Conservation (phyloP, 441 rosid species). For the Gossypium schwendimanii region DNA sequence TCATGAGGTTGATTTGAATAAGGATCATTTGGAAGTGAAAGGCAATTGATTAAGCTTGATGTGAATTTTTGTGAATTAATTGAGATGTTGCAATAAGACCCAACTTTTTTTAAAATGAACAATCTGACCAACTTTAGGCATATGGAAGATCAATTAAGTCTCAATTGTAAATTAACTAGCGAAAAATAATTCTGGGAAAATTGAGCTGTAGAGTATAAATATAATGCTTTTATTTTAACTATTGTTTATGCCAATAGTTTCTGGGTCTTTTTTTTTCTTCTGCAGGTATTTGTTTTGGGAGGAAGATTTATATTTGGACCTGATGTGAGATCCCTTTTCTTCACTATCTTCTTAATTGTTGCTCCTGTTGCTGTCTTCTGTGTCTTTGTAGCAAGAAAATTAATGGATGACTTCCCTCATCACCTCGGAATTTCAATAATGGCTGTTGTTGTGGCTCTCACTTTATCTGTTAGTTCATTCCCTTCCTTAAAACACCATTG, state of each 20-base stretch:
- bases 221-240: not conserved
- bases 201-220: not conserved
- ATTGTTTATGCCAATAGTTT: constrained; percentile 5
- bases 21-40: constrained; percentile 1
- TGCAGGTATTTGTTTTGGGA: constrained; percentile 58
- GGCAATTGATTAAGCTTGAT: not conserved
- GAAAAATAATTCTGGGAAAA: not conserved
- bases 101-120: not conserved
- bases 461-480: constrained; percentile 52
- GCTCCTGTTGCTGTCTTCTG: constrained; percentile 69
- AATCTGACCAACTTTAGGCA: not conserved
- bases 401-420: constrained; percentile 60
- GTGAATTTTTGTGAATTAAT: not conserved
- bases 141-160: not conserved
- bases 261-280: constrained; percentile 11
- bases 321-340: constrained; percentile 66
- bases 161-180: not conserved
- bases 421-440: constrained; percentile 54
- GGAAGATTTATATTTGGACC: constrained; percentile 96
- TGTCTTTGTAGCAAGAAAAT: constrained; percentile 56
- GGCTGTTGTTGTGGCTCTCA: constrained; percentile 46
- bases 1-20: not conserved
- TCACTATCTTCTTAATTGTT: constrained; percentile 61
- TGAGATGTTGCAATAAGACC: not conserved
- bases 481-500: not conserved